Percentiles rank a stretch among this genome's conserved stretches.
These are phyloP conservation scores for Aquanectria penicillioides DNA, from an alignment of 2,329 filamentous ascomycete species.

Conservation along the genomic window DNA sequence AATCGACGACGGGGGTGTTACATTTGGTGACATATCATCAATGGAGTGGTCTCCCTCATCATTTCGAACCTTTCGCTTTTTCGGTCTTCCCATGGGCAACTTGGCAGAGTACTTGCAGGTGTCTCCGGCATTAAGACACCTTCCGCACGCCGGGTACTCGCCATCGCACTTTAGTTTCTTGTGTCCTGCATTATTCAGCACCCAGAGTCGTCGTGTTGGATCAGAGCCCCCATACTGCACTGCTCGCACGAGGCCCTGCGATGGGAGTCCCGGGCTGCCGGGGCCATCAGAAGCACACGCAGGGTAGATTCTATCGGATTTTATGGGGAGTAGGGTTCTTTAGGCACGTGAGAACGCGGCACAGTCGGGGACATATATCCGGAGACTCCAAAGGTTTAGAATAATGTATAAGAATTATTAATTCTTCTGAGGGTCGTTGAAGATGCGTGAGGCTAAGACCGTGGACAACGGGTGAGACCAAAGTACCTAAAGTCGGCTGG, in stretches of 20 bases:
- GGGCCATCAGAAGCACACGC: slow-evolving; percentile 28
- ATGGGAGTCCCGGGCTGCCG: slow-evolving; percentile 24
- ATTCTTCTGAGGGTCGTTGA: background rate
- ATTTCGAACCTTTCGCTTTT: slow-evolving; percentile 33
- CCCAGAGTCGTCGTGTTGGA: background rate
- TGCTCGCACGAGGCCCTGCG: slow-evolving; percentile 42
- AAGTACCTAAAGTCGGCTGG: background rate
- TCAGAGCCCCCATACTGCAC: slow-evolving; percentile 30
- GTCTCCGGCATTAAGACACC: slow-evolving; percentile 29
- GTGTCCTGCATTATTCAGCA: slow-evolving; percentile 31
- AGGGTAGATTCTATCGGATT: no score
- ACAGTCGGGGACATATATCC: no score
- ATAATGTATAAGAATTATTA: background rate
- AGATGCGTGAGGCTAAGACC: background rate
- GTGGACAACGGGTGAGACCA: background rate
- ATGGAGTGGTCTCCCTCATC: slow-evolving; percentile 9
- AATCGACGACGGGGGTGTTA: slow-evolving; percentile 19
- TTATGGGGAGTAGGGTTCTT: no score
- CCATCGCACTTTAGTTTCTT: slow-evolving; percentile 43
- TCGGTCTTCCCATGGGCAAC: slow-evolving; percentile 39
- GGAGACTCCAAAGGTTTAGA: background rate
- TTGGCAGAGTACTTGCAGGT: slow-evolving; percentile 35
- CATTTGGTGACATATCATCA: slow-evolving; percentile 6
- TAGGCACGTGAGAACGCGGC: no score
- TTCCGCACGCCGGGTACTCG: slow-evolving; percentile 31